Conservation (phyloP, 1,284 basidiomycete genomes). For the Malassezia slooffiae region DNA sequence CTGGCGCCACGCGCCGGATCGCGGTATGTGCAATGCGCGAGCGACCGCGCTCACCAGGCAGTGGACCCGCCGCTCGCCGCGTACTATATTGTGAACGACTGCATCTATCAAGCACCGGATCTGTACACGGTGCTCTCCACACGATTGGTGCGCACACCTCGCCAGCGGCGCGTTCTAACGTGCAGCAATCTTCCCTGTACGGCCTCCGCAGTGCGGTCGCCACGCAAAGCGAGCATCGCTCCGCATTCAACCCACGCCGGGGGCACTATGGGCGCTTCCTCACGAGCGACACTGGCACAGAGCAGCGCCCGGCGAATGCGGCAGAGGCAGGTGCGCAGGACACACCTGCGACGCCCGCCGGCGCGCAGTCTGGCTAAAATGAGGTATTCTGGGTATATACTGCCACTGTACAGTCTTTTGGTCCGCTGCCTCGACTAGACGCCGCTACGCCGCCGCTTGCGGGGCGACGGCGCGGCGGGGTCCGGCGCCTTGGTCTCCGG, state of each 20-base stretch:
- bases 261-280: constrained; percentile 35
- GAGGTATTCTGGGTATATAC: no score
- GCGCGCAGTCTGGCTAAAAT: no score
- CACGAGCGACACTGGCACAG: background rate
- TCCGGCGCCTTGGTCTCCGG: background rate
- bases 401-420: no score
- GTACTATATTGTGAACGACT: constrained; percentile 39
- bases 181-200: constrained; percentile 30
- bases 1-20: constrained; percentile 16
- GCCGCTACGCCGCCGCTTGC: no score
- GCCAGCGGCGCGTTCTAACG: background rate
- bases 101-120: constrained; percentile 38
- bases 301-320: background rate
- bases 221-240: constrained; percentile 18
- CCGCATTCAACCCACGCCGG: constrained; percentile 27
- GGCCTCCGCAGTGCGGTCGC: constrained; percentile 21
- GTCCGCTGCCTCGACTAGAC: no score
- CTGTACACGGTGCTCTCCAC: constrained; percentile 31
- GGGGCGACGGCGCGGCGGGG: background rate
- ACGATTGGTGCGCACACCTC: constrained; percentile 21
- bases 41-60: background rate
- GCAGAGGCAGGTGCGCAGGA: no score
- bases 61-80: constrained; percentile 19
- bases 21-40: constrained; percentile 9
- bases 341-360: no score